These are phyloP conservation scores for Argentina anserina DNA, from an alignment of 306 rosid species.

Conservation along the genomic window DNA sequence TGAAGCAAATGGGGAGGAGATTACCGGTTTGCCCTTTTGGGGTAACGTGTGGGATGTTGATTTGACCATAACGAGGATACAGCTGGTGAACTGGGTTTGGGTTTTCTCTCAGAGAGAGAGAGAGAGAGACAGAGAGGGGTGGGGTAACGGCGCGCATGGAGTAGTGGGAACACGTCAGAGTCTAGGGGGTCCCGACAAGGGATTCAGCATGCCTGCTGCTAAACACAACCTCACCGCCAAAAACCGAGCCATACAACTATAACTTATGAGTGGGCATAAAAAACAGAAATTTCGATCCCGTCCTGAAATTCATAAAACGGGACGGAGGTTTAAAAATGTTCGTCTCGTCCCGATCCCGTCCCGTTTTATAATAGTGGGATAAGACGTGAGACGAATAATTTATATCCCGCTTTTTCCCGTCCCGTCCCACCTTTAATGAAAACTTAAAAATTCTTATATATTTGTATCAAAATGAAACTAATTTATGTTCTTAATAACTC, in stretches of 20 bases:
- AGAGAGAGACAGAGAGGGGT: background rate
- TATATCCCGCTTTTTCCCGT: no score
- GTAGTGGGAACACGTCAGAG: conserved; percentile 46
- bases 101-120: background rate
- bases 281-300: no score
- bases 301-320: no score
- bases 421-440: no score
- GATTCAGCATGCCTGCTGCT: conserved; percentile 27
- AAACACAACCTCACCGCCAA: conserved; percentile 32
- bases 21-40: background rate
- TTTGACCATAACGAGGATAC: background rate
- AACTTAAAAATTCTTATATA: no score
- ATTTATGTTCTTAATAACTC: no score
- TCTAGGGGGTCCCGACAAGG: conserved; percentile 37
- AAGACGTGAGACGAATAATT: no score
- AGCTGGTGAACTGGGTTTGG: background rate
- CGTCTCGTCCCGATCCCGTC: no score
- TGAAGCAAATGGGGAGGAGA: background rate
- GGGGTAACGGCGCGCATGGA: conserved; percentile 49
- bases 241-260: conserved; percentile 14
- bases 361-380: no score
- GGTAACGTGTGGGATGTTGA: conserved; percentile 9
- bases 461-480: no score
- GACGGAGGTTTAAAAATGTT: no score
- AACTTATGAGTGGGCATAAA: no score